Conservation (phyloP, 2,329 filamentous ascomycete species). For the Gaeumannomyces tritici region DNA sequence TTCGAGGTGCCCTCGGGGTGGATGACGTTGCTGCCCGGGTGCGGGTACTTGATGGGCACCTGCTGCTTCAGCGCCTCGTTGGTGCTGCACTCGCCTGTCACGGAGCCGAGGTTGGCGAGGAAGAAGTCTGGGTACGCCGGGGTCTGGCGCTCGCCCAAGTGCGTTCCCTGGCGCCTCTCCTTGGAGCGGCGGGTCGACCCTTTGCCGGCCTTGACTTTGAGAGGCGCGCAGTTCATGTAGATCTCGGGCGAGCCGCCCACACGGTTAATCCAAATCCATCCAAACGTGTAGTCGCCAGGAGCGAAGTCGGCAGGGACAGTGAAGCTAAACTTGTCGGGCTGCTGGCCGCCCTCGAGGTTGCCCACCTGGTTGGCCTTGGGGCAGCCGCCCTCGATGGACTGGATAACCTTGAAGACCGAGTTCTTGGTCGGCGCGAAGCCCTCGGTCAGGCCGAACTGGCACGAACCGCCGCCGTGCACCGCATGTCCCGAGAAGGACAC, state of each 20-base stretch:
- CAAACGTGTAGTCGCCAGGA: conserved; percentile 37
- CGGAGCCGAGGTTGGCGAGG: conserved; percentile 36
- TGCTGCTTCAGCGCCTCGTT: background rate
- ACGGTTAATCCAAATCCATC: conserved; percentile 54
- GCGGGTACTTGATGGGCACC: conserved; percentile 12
- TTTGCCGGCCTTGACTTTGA: conserved; percentile 32
- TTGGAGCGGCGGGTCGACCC: conserved; percentile 1
- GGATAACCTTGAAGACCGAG: conserved; percentile 18
- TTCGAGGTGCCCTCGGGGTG: conserved; percentile 7
- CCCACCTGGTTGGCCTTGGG: conserved; percentile 11
- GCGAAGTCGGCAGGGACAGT: conserved; percentile 15
- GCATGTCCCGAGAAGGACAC: conserved; percentile 12
- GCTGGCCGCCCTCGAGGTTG: conserved; percentile 9
- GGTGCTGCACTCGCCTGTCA: conserved; percentile 18
- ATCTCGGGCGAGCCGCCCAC: conserved; percentile 50
- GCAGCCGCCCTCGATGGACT: conserved; percentile 21
- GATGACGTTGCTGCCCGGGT: conserved; percentile 14
- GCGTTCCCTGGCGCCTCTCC: conserved; percentile 22
- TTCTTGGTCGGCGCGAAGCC: background rate
- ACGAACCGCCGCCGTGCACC: conserved; percentile 14
- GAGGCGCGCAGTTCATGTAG: conserved; percentile 59
- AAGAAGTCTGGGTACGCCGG: conserved; percentile 43
- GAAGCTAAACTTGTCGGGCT: conserved; percentile 13
- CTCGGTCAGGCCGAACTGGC: conserved; percentile 16
- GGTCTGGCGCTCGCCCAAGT: conserved; percentile 1